Conservation (phyloP, 2,329 filamentous ascomycete genomes). For the Ceratocystis harringtonii region DNA sequence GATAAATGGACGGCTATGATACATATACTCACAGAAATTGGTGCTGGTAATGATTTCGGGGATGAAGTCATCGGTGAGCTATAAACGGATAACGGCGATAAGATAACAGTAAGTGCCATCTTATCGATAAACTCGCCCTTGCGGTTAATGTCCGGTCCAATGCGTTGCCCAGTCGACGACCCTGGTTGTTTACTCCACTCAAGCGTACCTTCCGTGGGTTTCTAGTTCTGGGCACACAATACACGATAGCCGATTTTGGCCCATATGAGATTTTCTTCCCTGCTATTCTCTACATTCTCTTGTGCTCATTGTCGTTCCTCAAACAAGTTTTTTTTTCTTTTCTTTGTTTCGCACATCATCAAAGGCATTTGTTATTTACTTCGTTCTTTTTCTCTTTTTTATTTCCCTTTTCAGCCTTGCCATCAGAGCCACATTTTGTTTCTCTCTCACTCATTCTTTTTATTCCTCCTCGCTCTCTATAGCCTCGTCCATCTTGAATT, state of each 20-base stretch:
- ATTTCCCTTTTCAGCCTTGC: neutral
- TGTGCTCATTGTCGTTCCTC: neutral
- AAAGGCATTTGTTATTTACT: neutral
- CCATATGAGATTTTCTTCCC: neutral
- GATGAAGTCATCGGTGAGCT: neutral
- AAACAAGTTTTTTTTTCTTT: neutral
- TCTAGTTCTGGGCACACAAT: neutral
- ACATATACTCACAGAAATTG: neutral
- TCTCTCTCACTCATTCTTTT: conserved; percentile 14
- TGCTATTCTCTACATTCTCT: neutral
- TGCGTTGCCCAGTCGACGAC: conserved; percentile 28
- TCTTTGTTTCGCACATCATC: neutral
- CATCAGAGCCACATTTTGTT: neutral
- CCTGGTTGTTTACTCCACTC: conserved; percentile 25
- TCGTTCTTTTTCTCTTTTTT: neutral
- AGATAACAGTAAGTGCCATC: neutral
- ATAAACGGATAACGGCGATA: neutral
- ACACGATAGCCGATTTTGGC: neutral
- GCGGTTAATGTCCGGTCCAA: neutral
- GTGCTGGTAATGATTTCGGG: neutral
- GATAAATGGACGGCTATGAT: neutral
- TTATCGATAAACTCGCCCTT: conserved; percentile 5
- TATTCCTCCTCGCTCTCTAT: conserved; percentile 18
- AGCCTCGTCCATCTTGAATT: conserved; percentile 15
- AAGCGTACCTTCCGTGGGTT: neutral